Conservation (phyloP, 2,329 filamentous ascomycete genomes). For the Colletotrichum sp. region DNA sequence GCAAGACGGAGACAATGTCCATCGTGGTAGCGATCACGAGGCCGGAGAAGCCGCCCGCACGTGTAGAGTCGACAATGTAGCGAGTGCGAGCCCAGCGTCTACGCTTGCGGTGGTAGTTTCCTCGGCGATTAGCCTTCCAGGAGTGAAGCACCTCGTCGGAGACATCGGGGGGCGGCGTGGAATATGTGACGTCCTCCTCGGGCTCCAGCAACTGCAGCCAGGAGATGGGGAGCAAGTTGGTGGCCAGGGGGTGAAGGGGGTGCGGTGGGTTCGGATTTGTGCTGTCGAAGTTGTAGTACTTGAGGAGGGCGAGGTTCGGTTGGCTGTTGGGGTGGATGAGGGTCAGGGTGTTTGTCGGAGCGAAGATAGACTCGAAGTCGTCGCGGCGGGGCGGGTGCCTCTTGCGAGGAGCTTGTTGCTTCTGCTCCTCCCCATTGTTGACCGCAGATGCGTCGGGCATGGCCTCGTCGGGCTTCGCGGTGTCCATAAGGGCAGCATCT, state of each 20-base stretch:
- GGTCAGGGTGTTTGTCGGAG: constrained; percentile 77
- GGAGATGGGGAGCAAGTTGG: constrained; percentile 81
- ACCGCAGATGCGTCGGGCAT: background rate
- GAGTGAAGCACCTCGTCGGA: constrained; percentile 65
- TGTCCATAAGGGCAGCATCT: background rate
- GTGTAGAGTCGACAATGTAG: constrained; percentile 75
- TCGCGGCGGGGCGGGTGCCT: constrained; percentile 29
- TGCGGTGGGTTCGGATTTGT: constrained; percentile 63
- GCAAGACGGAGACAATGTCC: constrained; percentile 79
- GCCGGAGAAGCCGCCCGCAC: constrained; percentile 80
- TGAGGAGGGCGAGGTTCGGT: constrained; percentile 85
- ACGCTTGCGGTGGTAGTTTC: constrained; percentile 88
- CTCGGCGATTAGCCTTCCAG: constrained; percentile 83
- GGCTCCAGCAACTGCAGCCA: constrained; percentile 93
- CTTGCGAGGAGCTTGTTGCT: background rate
- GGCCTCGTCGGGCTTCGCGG: background rate
- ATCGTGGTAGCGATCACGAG: constrained; percentile 83
- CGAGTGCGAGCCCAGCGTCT: constrained; percentile 78
- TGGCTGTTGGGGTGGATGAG: constrained; percentile 83
- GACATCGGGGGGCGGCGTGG: constrained; percentile 64
- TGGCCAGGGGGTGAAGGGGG: constrained; percentile 77
- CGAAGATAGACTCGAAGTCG: constrained; percentile 69
- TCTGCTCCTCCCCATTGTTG: background rate
- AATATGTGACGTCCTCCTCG: constrained; percentile 75
- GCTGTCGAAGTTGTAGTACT: constrained; percentile 87